phyloP scores from a whole-genome alignment of 257 asterid genomes.

The Capsicum pubescens region DNA sequence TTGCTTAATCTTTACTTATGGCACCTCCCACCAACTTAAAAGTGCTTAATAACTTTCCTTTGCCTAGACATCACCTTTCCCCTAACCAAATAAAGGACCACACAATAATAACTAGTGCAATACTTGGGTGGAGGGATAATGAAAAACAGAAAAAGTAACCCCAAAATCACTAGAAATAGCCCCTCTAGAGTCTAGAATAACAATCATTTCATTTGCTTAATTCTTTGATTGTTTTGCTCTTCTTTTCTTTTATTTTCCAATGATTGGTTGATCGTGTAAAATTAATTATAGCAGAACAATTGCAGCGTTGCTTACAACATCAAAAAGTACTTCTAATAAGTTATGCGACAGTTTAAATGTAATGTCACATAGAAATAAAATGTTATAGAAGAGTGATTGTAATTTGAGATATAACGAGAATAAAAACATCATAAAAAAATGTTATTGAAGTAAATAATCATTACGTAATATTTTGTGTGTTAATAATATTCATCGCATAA shows the following conservation, averaged over 20 bases:
- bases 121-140: not conserved
- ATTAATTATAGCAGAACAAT: not conserved
- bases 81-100: not conserved
- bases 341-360: not conserved
- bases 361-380: not conserved
- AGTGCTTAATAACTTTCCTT: slow-evolving; percentile 30
- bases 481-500: not conserved
- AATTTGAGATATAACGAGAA: too few species aligned
- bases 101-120: not conserved
- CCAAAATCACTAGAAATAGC: not conserved
- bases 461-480: not conserved
- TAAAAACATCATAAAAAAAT: too few species aligned
- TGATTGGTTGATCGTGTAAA: not conserved
- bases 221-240: not conserved
- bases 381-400: too few species aligned
- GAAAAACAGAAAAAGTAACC: not conserved
- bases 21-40: slow-evolving; percentile 30
- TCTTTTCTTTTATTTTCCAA: not conserved
- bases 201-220: not conserved
- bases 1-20: slow-evolving; percentile 43
- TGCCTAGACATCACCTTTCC: slow-evolving; percentile 28
- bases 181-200: not conserved
- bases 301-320: not conserved
- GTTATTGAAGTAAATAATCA: too few species aligned
- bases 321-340: not conserved